These are phyloP conservation scores for Paramecium octaurelia DNA, from an alignment of 73 alveolate species.

Conservation along the genomic window DNA sequence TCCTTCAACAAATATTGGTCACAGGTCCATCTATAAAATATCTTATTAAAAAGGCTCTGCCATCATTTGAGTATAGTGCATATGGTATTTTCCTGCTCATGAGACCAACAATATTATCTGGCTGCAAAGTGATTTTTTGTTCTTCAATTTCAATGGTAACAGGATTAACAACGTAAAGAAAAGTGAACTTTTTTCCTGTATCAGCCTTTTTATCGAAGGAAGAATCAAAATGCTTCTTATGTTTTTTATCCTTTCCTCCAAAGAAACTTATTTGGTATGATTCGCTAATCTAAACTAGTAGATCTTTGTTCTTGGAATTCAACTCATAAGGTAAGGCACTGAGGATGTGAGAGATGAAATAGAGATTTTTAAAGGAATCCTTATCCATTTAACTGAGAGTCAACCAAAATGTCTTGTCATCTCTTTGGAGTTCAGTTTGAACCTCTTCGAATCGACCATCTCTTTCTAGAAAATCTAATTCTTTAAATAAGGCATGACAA, in stretches of 20 bases:
- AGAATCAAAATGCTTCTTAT: constrained; percentile 52
- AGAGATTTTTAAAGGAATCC: constrained; percentile 21
- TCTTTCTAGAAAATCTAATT: constrained; percentile 48
- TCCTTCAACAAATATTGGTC: background rate
- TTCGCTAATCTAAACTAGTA: constrained; percentile 45
- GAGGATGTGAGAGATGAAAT: background rate
- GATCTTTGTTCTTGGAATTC: constrained; percentile 44
- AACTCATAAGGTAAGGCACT: constrained; percentile 62
- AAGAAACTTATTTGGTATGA: constrained; percentile 49
- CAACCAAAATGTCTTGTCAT: constrained; percentile 53
- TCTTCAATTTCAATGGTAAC: background rate
- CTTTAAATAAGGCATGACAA: constrained; percentile 8
- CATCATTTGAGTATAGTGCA: background rate
- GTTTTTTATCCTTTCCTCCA: constrained; percentile 10
- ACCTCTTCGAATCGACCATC: constrained; percentile 61
- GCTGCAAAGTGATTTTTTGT: background rate
- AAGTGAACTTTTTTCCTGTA: constrained; percentile 51
- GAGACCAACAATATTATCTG: constrained; percentile 17
- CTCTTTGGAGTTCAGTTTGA: background rate
- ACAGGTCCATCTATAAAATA: constrained; percentile 61
- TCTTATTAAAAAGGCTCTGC: constrained; percentile 37
- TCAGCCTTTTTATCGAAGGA: constrained; percentile 46
- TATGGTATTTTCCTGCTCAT: background rate
- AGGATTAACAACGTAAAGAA: background rate
- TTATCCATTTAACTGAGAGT: constrained; percentile 44